Base-by-base conservation (phyloP, 2,329 filamentous ascomycete species). In the Penicillium digitatum region DNA sequence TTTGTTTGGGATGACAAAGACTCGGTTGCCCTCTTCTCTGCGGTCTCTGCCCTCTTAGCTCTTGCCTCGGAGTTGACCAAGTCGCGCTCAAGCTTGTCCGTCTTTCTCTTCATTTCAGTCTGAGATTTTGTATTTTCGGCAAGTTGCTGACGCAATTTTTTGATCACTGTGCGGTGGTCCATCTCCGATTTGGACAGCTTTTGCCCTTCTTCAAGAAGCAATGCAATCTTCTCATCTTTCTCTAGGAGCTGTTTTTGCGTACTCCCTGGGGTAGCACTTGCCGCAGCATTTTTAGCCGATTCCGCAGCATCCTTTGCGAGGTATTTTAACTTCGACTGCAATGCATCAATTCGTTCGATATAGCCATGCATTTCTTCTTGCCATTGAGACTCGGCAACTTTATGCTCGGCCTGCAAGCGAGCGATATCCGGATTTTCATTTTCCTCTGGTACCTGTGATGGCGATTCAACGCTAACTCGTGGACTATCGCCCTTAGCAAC, bases 321-420 rank as follows among this genome's bases (percentile, higher is more conserved):
- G 67, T 95, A 96, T 62, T 92, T 87, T 27, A 99, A 77, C 69
- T 99, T 97, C 7, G 90, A 85, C 71, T 97, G 90, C 1, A 99
- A 76, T 4, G 92, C 88, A 76, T 99, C 94, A 52, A 96, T 94
- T 34, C 88, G 86, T 73, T 99, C 94, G 7, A 93, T 82, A 59
- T 96, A 90, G 46, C 82, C 82, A 65, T 94, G 86, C 38, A 91
- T 81, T 69, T 97, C 94, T 64, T 94, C 89, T 55, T 93, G 87
- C 61, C 89, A 84, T 58, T 85, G 82, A 32, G 75, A 74, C 55
- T 84, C 77, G 0, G 78, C 78, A 29, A 76, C 73, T 45, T 79
- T 76, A 44, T 83, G 75, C 49, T 80, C 74, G 66, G 78, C 67
- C 65, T 76, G 77, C 58, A 84, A 70, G 40, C 78, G 73, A 6